Conservation (phyloP, 2,329 filamentous ascomycete species). For the Paramyrothecium roridum region DNA sequence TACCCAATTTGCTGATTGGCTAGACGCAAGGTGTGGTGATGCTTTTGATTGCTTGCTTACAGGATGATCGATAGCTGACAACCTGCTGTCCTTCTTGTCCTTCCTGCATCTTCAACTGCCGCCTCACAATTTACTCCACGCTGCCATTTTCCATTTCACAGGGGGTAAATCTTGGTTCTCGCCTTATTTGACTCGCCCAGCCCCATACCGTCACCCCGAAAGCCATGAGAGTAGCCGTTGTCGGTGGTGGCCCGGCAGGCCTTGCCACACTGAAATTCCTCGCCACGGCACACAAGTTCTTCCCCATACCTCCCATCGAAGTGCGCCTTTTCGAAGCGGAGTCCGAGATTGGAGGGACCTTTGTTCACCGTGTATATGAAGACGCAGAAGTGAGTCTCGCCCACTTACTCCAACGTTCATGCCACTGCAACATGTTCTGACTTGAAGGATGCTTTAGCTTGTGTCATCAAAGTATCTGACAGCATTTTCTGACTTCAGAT, state of each 20-base stretch:
- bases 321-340: constrained; percentile 42
- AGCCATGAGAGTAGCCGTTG: constrained; percentile 34
- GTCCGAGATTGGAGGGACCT: constrained; percentile 41
- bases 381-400: constrained; percentile 38
- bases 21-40: no score
- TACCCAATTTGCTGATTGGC: no score
- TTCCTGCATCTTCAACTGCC: no score
- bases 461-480: constrained; percentile 49
- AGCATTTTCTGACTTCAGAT: constrained; percentile 46
- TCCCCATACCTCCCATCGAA: constrained; percentile 33
- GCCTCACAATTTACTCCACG: no score
- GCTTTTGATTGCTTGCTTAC: no score
- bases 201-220: neutral
- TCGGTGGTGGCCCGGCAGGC: constrained; percentile 41
- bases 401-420: neutral
- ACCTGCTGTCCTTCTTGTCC: no score
- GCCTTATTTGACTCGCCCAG: neutral
- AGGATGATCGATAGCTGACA: no score
- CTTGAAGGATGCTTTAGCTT: constrained; percentile 21
- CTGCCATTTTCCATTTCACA: neutral
- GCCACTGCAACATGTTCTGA: neutral
- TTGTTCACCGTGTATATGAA: constrained; percentile 43
- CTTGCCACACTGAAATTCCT: constrained; percentile 39
- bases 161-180: neutral
- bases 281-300: constrained; percentile 31